Conservation (phyloP, 805 yeast genomes). For the Schwanniomyces vanrijiae region DNA sequence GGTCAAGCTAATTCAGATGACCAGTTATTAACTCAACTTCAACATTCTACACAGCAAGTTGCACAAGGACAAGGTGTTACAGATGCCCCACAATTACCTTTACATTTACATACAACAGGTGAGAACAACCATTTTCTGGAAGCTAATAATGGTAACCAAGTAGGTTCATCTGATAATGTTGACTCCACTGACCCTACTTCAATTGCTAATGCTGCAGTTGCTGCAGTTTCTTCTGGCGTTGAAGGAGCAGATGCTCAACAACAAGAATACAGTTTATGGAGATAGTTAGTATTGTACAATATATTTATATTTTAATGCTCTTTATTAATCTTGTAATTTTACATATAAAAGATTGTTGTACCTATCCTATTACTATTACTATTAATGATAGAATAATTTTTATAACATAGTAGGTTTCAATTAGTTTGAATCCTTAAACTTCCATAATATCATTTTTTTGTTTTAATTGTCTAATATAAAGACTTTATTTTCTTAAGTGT, state of each 20-base stretch:
- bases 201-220: constrained; percentile 40
- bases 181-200: constrained; percentile 26
- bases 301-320: not conserved
- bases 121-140: not conserved
- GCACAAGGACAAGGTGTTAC: not conserved
- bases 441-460: too few species aligned
- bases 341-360: too few species aligned
- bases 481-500: too few species aligned
- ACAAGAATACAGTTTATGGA: constrained; percentile 38
- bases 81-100: not conserved
- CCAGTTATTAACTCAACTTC: not conserved
- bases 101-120: constrained; percentile 1
- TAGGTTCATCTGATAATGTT: constrained; percentile 2
- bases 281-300: constrained; percentile 12
- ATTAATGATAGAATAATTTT: too few species aligned
- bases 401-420: too few species aligned
- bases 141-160: not conserved
- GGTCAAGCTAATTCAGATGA: constrained; percentile 4
- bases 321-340: too few species aligned
- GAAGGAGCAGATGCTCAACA: constrained; percentile 28
- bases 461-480: too few species aligned
- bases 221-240: constrained; percentile 31
- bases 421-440: too few species aligned
- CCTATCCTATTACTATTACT: too few species aligned
- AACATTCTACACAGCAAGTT: not conserved